Evolutionary conservation across 371 early-diverging fungal genomes (phyloP), one percentile per base, ranked within the genome.

Genomic region (Mycotypha africana): DNA sequence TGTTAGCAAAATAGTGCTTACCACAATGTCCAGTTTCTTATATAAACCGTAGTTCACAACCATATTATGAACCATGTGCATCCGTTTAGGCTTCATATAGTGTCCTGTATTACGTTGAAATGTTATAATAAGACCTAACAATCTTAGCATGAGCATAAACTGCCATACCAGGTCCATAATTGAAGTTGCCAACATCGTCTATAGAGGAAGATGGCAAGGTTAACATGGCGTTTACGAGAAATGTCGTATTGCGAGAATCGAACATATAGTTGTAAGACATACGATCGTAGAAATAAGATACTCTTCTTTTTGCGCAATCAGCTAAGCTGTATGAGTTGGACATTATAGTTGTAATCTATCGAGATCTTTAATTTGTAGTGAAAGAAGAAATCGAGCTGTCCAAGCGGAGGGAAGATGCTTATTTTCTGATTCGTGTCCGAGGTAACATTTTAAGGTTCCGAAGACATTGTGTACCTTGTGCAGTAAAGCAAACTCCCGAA

Each of bases 11-110:
- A n/a, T n/a, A n/a, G n/a, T n/a, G n/a, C n/a, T 62, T 81, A 82
- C 86, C 38, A 82, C 83, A 58, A 96, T 83, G 39, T 86, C 86
- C 91, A 99, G 86, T 50, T 97, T 83, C 54, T 95, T 92, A 60
- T 96, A 91, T 14, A 99, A 74, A 5, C 91, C 94, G 73, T 98
- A 99, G 33, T 90, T 90, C 38, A 94, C 76, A 28, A 99, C 91
- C 47, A 99, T 78, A 58, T 92, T 92, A 70, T 99, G 98, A 22
- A 97, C 92, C 85, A 99, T 90, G 44, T 92, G 89, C 66, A 99
- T 91, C 50, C 99, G 84, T 42, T 96, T 93, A 9, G 99, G 99
- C 62, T 99, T 99, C 99, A 99, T 99, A 4, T 99, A 99, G 59
- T 98, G 99, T 15, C 84, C 83, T 72, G 41, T 15, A 20, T 3